Evolutionary conservation across 345 rosid species (phyloP), one percentile per base, ranked within the genome.

Genomic region (Zanthoxylum bungeanum): DNA sequence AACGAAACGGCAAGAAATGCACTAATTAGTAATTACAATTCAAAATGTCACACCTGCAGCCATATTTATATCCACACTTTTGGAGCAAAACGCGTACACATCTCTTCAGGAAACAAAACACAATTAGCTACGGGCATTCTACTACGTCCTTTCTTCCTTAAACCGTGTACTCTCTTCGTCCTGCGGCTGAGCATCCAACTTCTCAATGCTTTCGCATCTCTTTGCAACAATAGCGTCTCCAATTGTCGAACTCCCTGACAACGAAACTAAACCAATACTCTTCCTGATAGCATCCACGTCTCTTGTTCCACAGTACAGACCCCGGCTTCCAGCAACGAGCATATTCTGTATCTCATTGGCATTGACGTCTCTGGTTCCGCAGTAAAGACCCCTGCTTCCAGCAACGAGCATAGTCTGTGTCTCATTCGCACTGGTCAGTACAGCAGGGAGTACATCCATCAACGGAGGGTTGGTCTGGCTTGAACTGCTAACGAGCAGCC

Each of bases 401-500:
- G 80, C 36, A 22, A 73, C 83, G 61, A 81, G 51, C 7, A 81
- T 27, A 22, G 78, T 57, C 25, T 83, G 83, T 66, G 69, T 89
- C 79, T 81, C 83, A 25, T 77, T 82, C 0, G 64, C 31, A 44
- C 30, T 73, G 59, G 80, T 74, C 66, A 85, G 60, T 10, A 81
- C 82, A 56, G 79, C 78, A 16, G 93, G 91, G 2, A 86, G 69
- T 2, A 84, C 83, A 70, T 79, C 79, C 55, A 81, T 76, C 73
- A 89, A 71, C 37, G 85, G 87, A 9, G 90, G 79, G 72, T 70
- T 88, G 28, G 66, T 58, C 74, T 78, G 87, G 56, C 75, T 75
- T 12, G 99, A 87, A 71, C 98, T 78, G 49, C 90, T 84, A 37
- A 95, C 81, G 51, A 95, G 97, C 47, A 92, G 71, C 44, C 97